phyloP scores from a whole-genome alignment of 768 basidiomycete genomes.

The Collybiopsis confluens region DNA sequence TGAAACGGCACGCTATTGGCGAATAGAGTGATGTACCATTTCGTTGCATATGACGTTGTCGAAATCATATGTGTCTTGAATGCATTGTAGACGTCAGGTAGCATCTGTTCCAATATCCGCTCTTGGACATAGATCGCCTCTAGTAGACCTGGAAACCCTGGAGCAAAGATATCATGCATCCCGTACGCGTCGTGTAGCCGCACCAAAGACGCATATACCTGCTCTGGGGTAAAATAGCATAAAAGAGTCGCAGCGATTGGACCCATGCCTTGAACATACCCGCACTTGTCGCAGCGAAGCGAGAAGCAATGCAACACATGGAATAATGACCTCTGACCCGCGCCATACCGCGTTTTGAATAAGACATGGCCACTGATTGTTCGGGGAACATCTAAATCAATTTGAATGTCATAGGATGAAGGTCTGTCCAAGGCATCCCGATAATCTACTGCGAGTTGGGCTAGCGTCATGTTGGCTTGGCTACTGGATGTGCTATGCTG shows the following conservation, averaged over 20 bases:
- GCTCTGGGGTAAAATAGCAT: constrained; percentile 90
- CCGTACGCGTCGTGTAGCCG: constrained; percentile 86
- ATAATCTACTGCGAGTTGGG: constrained; percentile 45
- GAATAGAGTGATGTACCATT: constrained; percentile 99
- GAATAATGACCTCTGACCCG: constrained; percentile 93
- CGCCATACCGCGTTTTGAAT: constrained; percentile 93
- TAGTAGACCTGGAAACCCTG: constrained; percentile 92
- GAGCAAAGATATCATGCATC: constrained; percentile 85
- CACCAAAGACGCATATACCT: constrained; percentile 78
- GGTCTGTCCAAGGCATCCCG: constrained; percentile 69
- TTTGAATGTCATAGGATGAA: constrained; percentile 91
- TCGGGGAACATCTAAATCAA: constrained; percentile 94
- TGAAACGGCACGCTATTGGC: constrained; percentile 95
- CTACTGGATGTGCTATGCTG: constrained; percentile 29
- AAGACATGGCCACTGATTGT: constrained; percentile 94
- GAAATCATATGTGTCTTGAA: constrained; percentile 89
- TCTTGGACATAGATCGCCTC: constrained; percentile 98
- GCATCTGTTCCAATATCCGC: constrained; percentile 75
- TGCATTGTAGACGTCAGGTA: constrained; percentile 85
- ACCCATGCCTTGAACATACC: constrained; percentile 99
- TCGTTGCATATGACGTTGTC: constrained; percentile 93
- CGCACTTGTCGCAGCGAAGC: constrained; percentile 77
- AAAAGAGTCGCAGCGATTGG: constrained; percentile 92
- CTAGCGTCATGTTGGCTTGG: constrained; percentile 28
- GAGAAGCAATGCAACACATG: constrained; percentile 93